phyloP scores from a whole-genome alignment of 805 yeast genomes.

The Lachancea lanzarotensis region DNA sequence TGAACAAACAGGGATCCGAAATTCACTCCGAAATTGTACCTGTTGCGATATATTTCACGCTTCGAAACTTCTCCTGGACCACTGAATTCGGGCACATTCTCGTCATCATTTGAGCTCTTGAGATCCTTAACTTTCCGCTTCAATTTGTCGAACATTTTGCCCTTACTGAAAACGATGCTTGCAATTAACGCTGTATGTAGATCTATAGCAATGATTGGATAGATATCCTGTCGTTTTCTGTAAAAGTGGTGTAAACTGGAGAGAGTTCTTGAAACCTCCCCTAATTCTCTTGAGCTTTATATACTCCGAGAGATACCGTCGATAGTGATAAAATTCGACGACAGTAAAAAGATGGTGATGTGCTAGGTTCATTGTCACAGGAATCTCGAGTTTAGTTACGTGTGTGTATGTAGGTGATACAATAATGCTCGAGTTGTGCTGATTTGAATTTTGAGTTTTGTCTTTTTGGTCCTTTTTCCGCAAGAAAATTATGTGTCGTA shows the following conservation, averaged over 20 bases:
- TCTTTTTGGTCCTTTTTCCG: no score
- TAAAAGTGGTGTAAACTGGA: background rate
- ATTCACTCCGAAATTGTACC: slow-evolving; percentile 77
- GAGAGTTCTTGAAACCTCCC: background rate
- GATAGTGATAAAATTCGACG: background rate
- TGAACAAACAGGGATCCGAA: slow-evolving; percentile 74
- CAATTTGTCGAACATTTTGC: slow-evolving; percentile 18
- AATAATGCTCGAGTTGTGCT: no score
- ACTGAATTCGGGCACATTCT: slow-evolving; percentile 10
- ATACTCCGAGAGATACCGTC: background rate
- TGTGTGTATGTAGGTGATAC: no score
- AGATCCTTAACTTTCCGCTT: slow-evolving; percentile 19
- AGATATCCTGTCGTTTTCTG: no score
- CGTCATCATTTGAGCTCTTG: slow-evolving; percentile 22
- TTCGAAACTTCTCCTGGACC: slow-evolving; percentile 33
- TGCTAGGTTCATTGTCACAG: no score
- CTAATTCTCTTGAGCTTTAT: background rate
- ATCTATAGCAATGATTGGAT: no score
- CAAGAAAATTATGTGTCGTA: no score
- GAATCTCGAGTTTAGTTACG: no score
- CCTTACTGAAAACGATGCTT: background rate
- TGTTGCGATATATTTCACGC: slow-evolving; percentile 47
- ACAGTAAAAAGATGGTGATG: no score
- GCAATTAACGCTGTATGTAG: no score
- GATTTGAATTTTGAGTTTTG: no score